Percentiles rank a stretch among this genome's conserved stretches.
Evolutionary conservation across 2,329 filamentous ascomycete species (phyloP).

Genomic region (Nemania abortiva): DNA sequence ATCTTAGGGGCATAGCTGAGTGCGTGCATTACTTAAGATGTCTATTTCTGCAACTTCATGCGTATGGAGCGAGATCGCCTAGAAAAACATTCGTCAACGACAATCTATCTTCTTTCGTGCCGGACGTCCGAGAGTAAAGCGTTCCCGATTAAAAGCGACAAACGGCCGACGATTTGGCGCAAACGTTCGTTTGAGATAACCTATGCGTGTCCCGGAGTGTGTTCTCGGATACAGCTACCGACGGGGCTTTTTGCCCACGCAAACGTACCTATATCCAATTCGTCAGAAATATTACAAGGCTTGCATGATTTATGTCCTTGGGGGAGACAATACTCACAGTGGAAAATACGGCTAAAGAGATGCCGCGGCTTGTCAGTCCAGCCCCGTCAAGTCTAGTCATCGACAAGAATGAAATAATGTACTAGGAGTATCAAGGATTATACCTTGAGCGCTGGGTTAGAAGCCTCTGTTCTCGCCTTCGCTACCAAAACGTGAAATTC

Average conservation of each 20-base stretch:
- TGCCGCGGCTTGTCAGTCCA: slow-evolving; percentile 37
- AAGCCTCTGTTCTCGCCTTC: slow-evolving; percentile 59
- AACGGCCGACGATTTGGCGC: slow-evolving; percentile 1
- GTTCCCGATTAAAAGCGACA: slow-evolving; percentile 16
- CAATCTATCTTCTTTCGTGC: slow-evolving; percentile 21
- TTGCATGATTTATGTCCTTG: slow-evolving; percentile 2
- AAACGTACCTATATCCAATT: slow-evolving; percentile 64
- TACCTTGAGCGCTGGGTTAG: slow-evolving; percentile 68
- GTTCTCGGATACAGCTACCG: slow-evolving; percentile 25
- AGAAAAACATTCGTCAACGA: slow-evolving; percentile 13
- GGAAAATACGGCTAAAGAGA: slow-evolving; percentile 68
- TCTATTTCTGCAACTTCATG: slow-evolving; percentile 20
- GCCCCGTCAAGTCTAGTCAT: slow-evolving; percentile 34
- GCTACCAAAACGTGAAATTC: slow-evolving; percentile 69
- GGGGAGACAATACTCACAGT: slow-evolving; percentile 59
- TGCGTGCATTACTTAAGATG: slow-evolving; percentile 23
- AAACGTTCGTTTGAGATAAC: slow-evolving; percentile 1
- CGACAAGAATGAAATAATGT: slow-evolving; percentile 16
- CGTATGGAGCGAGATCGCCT: slow-evolving; percentile 12
- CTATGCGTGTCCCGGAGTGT: slow-evolving; percentile 6
- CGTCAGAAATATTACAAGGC: slow-evolving; percentile 32
- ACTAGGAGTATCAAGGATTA: slow-evolving; percentile 37
- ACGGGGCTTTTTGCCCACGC: slow-evolving; percentile 70
- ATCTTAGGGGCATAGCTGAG: slow-evolving; percentile 8
- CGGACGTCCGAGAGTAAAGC: background rate